Percentiles rank a stretch among this genome's conserved stretches.
Evolutionary conservation across 305 asterid species (phyloP).

Genomic region (Rubia peregrina): DNA sequence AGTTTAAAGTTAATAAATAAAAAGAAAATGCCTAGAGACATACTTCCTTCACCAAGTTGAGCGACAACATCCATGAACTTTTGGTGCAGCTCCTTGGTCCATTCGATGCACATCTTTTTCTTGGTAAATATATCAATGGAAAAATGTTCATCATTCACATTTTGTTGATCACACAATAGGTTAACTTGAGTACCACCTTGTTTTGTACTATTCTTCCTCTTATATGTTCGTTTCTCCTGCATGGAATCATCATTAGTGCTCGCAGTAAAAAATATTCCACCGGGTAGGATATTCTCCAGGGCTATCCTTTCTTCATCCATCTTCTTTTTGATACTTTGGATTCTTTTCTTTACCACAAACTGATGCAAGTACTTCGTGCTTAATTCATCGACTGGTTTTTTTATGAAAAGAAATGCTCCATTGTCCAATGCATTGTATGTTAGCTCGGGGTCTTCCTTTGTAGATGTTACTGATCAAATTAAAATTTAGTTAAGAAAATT

Average conservation of each 20-base stretch:
- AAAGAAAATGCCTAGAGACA: not conserved
- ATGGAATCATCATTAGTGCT: not conserved
- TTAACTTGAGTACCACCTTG: not conserved
- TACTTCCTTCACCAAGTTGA: constrained; percentile 1
- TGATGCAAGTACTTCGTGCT: not conserved
- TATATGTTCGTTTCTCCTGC: too few relatives aligned
- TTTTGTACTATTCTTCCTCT: not conserved
- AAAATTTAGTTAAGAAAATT: too few relatives aligned
- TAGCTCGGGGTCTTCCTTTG: not conserved
- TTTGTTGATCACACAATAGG: not conserved
- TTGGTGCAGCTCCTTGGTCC: not conserved
- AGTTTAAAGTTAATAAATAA: too few relatives aligned
- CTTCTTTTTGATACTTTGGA: too few relatives aligned
- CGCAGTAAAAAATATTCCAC: not conserved
- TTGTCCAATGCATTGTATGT: not conserved
- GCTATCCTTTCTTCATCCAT: not conserved
- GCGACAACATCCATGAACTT: not conserved
- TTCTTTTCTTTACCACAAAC: not conserved
- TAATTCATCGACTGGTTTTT: not conserved
- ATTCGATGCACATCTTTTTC: not conserved
- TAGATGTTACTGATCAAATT: not conserved
- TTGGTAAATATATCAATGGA: not conserved
- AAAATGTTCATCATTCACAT: not conserved
- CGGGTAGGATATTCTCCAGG: not conserved
- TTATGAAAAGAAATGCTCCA: not conserved